Evolutionary conservation across 192 early-diverging fungal species (phyloP), one percentile per base, ranked within the genome.

Genomic region (Tieghemiomyces parasiticus): DNA sequence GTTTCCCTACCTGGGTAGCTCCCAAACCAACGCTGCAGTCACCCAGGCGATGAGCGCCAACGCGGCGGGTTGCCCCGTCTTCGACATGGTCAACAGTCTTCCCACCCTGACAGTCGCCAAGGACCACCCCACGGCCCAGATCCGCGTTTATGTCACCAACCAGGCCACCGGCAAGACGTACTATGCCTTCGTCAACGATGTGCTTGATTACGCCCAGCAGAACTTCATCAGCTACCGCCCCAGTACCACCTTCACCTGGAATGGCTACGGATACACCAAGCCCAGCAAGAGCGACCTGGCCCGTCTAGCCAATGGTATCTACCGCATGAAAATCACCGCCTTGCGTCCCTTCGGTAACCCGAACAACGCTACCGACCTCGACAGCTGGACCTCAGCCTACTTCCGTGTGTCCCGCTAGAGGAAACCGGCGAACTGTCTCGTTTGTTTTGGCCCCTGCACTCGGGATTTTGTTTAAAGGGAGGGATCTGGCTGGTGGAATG

Each of bases 331-430:
- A 30, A 8, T 71, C 31, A 60, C 46, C 31, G 69, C 67, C 0
- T 58, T 77, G 26, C 61, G 65, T 35, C 69, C 70, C 14, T 58
- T 73, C 58, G 75, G 75, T 4, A 38, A 71, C 52, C 31, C 51
- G 22, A 60, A 26, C 28, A 70, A 64, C 14, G 34, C 25, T 2
- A 46, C 35, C 3, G 71, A 77, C 51, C 71, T 69, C 32, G 66
- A 77, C 49, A 60, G 52, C 1, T 77, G 75, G 75, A 58, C 63
- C 20, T 73, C 75, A 4, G 55, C 47, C 28, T 35, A 44, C 16
- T 73, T 71, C 51, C 50, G 20, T n/a, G 44, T 76, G 6, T 16
- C 6, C 8, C 38, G 38, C 16, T 42, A 42, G n/a, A n/a, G n/a
- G n/a, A n/a, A n/a, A n/a, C n/a, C n/a, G n/a, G n/a, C n/a, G n/a